Base-by-base conservation (phyloP, 179 eudicot genomes). In the Beta corolliflora region DNA sequence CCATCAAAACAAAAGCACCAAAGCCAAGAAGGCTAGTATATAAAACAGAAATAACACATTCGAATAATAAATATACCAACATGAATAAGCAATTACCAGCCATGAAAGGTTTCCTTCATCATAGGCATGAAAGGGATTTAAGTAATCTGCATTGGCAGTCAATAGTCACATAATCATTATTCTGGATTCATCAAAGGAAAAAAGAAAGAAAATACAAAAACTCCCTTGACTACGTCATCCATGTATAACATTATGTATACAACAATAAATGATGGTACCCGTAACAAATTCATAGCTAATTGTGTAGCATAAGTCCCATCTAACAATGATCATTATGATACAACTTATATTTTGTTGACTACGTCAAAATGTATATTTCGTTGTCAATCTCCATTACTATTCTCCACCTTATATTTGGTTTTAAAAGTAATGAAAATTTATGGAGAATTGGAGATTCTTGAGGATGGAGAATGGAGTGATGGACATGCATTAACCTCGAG, bases 101-200 rank as follows among this genome's bases (percentile, higher is more conserved):
- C 99, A 95, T 78, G 98, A 93, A 45, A 95, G 98, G 83, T 95
- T 95, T 77, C 99, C 99, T 83, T 94, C 98, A 76, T 95, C 99
- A 79, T 95, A 95, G 65, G 99, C 99, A 89, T 95, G 99, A 90
- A 95, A 95, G 66, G 99, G 93, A 86, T 94, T 95, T 74, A 95
- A 91, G 86, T 95, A 95, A 89, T 95, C 99, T 95, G 97, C 89
- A 76, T 70, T 82, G 10, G 77, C 9, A 73, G 18, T 31, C 36
- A 76, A 73, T 61, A 88, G 48, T 21, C 12, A 77, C 77, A 41
- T 69, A 65, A 77, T 78, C 52, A 65, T 70, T 54, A 65, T 69
- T 36, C 41, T 36, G 41, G 41, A 36, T 36, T 36, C 80, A 64
- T 56, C 52, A 61, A 54, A 31, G 58, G 70, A 2, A 36, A 45